Percentiles rank a stretch among this genome's conserved stretches.
phyloP scores from a whole-genome alignment of 2,329 filamentous ascomycete species.

The Ceratocystis papillata region DNA sequence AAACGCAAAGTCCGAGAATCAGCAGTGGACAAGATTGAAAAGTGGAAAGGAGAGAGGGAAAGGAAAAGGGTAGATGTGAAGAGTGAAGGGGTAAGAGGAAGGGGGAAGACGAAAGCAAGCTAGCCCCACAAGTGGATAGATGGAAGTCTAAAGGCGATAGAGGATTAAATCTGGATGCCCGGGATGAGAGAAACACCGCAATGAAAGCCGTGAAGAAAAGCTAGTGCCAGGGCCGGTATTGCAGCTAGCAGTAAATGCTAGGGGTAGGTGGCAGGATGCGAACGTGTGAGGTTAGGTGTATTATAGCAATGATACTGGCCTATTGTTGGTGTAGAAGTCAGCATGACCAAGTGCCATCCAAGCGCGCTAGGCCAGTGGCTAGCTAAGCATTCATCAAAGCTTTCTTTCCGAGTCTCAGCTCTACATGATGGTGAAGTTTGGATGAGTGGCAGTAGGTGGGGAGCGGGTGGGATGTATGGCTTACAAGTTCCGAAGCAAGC shows the following conservation, averaged over 20 bases:
- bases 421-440: background rate
- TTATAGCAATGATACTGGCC: background rate
- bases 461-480: background rate
- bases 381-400: background rate
- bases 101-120: no score
- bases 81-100: background rate
- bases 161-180: background rate
- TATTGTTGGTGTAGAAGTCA: background rate
- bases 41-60: background rate
- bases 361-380: no score
- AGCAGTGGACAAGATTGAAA: background rate
- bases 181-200: background rate
- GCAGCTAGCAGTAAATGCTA: background rate
- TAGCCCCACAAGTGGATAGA: background rate
- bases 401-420: background rate
- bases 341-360: background rate
- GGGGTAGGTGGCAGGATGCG: background rate
- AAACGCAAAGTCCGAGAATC: background rate
- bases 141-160: background rate
- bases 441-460: background rate
- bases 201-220: conserved; percentile 1
- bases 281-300: background rate
- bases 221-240: background rate
- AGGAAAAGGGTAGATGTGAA: background rate
- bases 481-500: background rate